phyloP scores from a whole-genome alignment of 148 eudicot species.

The Talinum fruticosum region DNA sequence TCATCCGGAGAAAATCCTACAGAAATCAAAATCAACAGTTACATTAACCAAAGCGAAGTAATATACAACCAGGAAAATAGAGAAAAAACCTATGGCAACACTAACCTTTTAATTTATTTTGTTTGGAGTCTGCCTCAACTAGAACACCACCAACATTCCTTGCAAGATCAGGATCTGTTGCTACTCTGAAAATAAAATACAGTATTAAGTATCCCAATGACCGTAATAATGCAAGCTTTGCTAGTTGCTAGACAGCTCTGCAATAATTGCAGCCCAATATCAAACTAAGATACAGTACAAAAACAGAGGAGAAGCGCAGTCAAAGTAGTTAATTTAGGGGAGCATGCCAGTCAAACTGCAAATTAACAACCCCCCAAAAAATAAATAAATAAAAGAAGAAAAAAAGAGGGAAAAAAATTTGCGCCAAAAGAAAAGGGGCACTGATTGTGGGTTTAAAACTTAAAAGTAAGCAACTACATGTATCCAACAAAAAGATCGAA shows the following conservation, averaged over 20 bases:
- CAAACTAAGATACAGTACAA: not conserved
- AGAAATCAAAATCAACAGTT: constrained; percentile 22
- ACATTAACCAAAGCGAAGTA: not conserved
- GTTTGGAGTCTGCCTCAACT: constrained; percentile 49
- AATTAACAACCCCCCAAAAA: not conserved
- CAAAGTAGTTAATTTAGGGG: not conserved
- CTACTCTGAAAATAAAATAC: constrained; percentile 42
- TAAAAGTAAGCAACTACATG: not conserved
- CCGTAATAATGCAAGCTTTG: not conserved
- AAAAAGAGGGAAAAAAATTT: no score
- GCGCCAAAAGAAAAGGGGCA: not conserved
- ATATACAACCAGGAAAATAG: not conserved
- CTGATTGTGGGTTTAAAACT: not conserved
- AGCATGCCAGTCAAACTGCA: not conserved
- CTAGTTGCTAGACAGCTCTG: constrained; percentile 1
- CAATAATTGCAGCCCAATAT: not conserved
- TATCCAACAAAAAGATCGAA: not conserved
- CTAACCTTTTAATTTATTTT: constrained; percentile 50
- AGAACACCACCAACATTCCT: constrained; percentile 75
- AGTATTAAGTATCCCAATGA: not conserved
- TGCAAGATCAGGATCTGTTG: constrained; percentile 57
- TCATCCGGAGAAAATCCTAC: constrained; percentile 90
- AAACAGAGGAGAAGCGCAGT: not conserved
- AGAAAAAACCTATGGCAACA: constrained; percentile 1
- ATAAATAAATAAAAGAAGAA: no score